phyloP scores from a whole-genome alignment of 306 rosid species.

The Mucuna pruriens region DNA sequence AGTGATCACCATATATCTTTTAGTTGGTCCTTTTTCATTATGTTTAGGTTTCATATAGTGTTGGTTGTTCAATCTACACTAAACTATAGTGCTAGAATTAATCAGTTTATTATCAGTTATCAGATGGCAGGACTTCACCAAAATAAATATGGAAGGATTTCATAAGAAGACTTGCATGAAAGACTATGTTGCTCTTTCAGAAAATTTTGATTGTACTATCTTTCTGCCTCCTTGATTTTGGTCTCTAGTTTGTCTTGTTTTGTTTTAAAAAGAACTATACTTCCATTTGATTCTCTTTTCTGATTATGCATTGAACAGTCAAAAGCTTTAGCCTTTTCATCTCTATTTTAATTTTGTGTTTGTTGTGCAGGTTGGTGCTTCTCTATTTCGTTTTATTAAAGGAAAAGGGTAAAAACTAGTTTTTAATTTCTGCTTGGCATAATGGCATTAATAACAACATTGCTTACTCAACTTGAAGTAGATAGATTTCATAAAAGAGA shows the following conservation, averaged over 20 bases:
- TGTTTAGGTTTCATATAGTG: background rate
- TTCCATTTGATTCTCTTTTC: constrained; percentile 30
- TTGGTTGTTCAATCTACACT: constrained; percentile 9
- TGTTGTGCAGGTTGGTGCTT: constrained; percentile 82
- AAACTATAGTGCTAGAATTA: background rate
- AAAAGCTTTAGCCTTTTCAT: constrained; percentile 10
- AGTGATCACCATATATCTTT: background rate
- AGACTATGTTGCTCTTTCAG: constrained; percentile 11
- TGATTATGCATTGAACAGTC: constrained; percentile 4
- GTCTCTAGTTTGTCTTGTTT: background rate
- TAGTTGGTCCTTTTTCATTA: background rate
- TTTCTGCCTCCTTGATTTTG: background rate
- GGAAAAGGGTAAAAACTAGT: constrained; percentile 73
- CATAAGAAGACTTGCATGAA: constrained; percentile 18
- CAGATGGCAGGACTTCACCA: background rate
- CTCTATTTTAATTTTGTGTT: constrained; percentile 37
- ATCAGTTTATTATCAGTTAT: constrained; percentile 15
- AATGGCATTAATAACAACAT: background rate
- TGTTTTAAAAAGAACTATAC: background rate
- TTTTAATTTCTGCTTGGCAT: constrained; percentile 25
- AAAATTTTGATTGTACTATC: constrained; percentile 8
- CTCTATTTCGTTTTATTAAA: constrained; percentile 75
- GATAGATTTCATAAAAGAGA: constrained; percentile 7
- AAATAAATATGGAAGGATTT: constrained; percentile 8
- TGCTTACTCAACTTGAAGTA: constrained; percentile 34